Evolutionary conservation across 225 moss, liverwort and hornwort genomes (phyloP).

Genomic region (Lunularia cruciata): DNA sequence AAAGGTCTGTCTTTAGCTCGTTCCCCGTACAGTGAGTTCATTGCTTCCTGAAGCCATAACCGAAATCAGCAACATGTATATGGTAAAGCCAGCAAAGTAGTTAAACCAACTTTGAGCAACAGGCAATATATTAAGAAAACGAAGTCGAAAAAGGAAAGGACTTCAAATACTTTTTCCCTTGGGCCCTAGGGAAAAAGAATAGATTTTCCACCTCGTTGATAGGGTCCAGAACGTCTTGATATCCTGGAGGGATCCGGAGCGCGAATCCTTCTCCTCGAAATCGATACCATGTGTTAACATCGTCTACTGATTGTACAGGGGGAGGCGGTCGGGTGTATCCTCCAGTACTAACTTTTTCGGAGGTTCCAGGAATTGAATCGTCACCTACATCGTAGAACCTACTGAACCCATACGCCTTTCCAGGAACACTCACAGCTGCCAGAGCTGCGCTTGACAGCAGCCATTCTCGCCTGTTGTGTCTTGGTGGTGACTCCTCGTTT

Average conservation of each 20-base stretch:
- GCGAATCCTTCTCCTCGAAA: slow-evolving; percentile 82
- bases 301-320: slow-evolving; percentile 20
- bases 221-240: slow-evolving; percentile 69
- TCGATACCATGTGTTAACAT: slow-evolving; percentile 71
- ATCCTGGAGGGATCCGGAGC: slow-evolving; percentile 82
- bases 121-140: too few species aligned
- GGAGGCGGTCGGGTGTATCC: neutral
- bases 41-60: slow-evolving; percentile 53
- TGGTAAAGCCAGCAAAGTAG: neutral
- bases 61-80: neutral
- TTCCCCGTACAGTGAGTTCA: slow-evolving; percentile 73
- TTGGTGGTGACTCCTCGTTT: slow-evolving; percentile 3
- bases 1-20: slow-evolving; percentile 88
- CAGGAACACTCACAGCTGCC: slow-evolving; percentile 14
- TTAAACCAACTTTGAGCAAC: neutral
- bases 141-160: too few species aligned
- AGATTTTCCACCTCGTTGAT: slow-evolving; percentile 52
- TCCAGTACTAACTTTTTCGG: neutral
- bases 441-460: slow-evolving; percentile 27
- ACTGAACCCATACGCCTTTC: slow-evolving; percentile 12
- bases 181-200: neutral
- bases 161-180: neutral
- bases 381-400: slow-evolving; percentile 20
- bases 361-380: slow-evolving; percentile 7
- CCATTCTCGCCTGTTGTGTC: slow-evolving; percentile 31